Conservation (phyloP, 2,329 filamentous ascomycete species). For the Metarhizium humberi region DNA sequence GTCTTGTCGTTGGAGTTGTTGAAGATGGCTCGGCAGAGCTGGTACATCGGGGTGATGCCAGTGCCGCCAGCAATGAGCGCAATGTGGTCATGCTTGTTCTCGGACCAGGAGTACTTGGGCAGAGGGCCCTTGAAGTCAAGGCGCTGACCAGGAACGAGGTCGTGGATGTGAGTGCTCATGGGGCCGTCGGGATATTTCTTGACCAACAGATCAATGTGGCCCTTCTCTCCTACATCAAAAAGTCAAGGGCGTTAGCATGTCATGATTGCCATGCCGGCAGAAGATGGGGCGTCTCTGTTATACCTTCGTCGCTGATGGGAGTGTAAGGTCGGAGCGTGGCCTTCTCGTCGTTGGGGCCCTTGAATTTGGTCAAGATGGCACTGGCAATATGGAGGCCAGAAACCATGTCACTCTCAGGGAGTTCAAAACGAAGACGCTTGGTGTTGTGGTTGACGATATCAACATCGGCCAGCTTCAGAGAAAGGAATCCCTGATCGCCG, state of each 20-base stretch:
- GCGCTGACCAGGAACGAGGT: conserved; percentile 69
- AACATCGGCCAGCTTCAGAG: conserved; percentile 67
- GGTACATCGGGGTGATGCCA: conserved; percentile 97
- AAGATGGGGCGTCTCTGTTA: conserved; percentile 11
- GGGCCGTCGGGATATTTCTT: conserved; percentile 86
- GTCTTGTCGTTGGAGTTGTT: conserved; percentile 95
- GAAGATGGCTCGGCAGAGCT: conserved; percentile 86
- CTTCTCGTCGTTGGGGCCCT: conserved; percentile 76
- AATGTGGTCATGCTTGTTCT: conserved; percentile 91
- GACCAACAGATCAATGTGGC: conserved; percentile 79
- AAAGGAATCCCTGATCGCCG: conserved; percentile 82
- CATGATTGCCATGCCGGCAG: background rate
- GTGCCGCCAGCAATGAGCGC: conserved; percentile 87
- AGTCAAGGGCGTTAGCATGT: background rate
- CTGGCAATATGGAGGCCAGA: conserved; percentile 76
- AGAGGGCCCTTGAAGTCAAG: conserved; percentile 93
- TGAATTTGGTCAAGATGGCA: conserved; percentile 87
- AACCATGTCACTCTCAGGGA: conserved; percentile 75
- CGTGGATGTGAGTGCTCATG: conserved; percentile 86
- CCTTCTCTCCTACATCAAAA: conserved; percentile 51
- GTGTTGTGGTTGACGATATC: conserved; percentile 88
- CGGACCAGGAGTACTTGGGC: conserved; percentile 80
- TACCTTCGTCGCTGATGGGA: conserved; percentile 77
- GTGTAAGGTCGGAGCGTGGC: conserved; percentile 87
- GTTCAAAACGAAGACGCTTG: conserved; percentile 81